These are phyloP conservation scores for Pseudozyma sp. DNA, from an alignment of 1,284 basidiomycete species.

Conservation along the genomic window DNA sequence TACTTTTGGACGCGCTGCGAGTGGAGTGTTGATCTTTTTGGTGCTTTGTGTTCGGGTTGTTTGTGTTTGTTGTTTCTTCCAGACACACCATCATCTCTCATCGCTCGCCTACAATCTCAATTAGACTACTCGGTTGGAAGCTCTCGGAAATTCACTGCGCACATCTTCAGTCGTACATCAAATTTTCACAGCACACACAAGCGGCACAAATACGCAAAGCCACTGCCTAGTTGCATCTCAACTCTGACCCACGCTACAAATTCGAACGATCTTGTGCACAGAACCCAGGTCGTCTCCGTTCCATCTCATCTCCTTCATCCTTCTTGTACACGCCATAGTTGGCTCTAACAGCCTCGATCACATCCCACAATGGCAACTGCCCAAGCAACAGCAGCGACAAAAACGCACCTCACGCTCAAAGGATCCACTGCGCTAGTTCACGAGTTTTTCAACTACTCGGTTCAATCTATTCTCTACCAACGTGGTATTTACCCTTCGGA, in stretches of 20 bases:
- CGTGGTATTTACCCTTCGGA: constrained; percentile 96
- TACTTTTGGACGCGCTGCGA: background rate
- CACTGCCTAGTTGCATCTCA: too few relatives aligned
- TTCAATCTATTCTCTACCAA: constrained; percentile 86
- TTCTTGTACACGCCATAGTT: too few relatives aligned
- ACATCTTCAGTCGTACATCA: too few relatives aligned
- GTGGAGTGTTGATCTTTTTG: constrained; percentile 1
- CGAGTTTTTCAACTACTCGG: constrained; percentile 98
- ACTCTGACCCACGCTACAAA: too few relatives aligned
- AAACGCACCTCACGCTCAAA: constrained; percentile 78
- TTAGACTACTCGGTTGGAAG: background rate
- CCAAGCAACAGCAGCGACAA: constrained; percentile 56
- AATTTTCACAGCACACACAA: too few relatives aligned
- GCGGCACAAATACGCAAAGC: too few relatives aligned
- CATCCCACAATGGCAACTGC: constrained; percentile 42
- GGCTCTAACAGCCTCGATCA: background rate
- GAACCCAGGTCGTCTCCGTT: too few relatives aligned
- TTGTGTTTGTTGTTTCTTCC: background rate
- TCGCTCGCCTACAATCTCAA: background rate
- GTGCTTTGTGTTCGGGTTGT: background rate
- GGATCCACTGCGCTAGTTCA: constrained; percentile 95
- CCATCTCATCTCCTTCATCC: too few relatives aligned
- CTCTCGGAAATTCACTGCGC: too few relatives aligned
- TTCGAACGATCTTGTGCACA: too few relatives aligned
- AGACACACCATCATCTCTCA: background rate